These are phyloP conservation scores for Polyrhizophydium stewartii DNA, from an alignment of 371 early-diverging fungal species.

Conservation along the genomic window DNA sequence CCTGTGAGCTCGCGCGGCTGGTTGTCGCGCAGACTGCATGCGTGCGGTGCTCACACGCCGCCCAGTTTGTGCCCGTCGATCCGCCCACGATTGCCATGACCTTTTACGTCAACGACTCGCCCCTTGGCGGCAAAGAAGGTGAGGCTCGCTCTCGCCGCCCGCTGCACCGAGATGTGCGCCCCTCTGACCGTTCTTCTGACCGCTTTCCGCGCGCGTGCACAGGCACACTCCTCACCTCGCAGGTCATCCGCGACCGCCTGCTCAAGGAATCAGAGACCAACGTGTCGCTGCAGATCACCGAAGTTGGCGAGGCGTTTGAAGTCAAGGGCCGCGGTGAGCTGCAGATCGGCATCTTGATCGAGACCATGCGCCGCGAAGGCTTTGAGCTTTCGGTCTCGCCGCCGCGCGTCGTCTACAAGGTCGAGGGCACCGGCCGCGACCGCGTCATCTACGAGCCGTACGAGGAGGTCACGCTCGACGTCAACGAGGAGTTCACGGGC, in stretches of 20 bases:
- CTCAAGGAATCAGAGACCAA: slow-evolving; percentile 72
- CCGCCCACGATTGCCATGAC: slow-evolving; percentile 78
- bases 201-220: neutral
- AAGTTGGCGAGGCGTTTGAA: slow-evolving; percentile 63
- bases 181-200: too few relatives aligned
- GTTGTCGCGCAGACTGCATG: neutral
- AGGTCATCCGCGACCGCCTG: slow-evolving; percentile 68
- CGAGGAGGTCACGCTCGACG: slow-evolving; percentile 76
- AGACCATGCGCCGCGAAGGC: slow-evolving; percentile 83
- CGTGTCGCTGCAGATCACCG: slow-evolving; percentile 63
- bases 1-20: slow-evolving; percentile 18
- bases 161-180: neutral
- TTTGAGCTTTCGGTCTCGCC: slow-evolving; percentile 76
- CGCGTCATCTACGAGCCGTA: slow-evolving; percentile 61
- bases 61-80: slow-evolving; percentile 60
- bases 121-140: slow-evolving; percentile 70
- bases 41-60: neutral
- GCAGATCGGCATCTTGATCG: slow-evolving; percentile 75
- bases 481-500: slow-evolving; percentile 61
- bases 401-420: slow-evolving; percentile 67
- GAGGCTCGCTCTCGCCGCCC: neutral
- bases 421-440: slow-evolving; percentile 20
- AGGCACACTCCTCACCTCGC: slow-evolving; percentile 62
- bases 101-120: slow-evolving; percentile 76
- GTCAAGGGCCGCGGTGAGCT: slow-evolving; percentile 80